These are phyloP conservation scores for Corinectria fuckeliana DNA, from an alignment of 2,329 filamentous ascomycete genomes.

Conservation along the genomic window DNA sequence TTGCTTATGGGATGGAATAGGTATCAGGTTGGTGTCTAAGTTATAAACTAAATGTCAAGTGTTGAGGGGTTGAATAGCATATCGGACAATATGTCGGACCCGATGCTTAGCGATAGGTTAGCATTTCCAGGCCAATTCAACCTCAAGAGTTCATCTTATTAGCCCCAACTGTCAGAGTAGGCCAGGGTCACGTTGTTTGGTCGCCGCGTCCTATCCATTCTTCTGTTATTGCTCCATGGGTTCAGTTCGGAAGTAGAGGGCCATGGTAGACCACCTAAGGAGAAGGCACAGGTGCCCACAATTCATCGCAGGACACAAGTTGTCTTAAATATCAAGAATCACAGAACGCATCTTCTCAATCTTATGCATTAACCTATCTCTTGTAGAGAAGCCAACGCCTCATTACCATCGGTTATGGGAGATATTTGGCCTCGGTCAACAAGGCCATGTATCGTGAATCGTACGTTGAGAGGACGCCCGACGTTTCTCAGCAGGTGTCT, in stretches of 20 bases:
- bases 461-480: background rate
- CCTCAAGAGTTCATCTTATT: background rate
- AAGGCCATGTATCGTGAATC: background rate
- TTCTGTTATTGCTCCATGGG: background rate
- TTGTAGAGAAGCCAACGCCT: background rate
- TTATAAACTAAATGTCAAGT: background rate
- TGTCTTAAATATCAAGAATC: background rate
- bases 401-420: background rate
- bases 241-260: background rate
- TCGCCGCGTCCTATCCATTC: background rate
- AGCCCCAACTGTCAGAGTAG: background rate
- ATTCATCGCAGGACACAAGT: no score
- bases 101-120: background rate
- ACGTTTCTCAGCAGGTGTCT: background rate
- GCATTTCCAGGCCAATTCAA: background rate
- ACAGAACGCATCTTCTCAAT: background rate
- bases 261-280: no score
- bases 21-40: background rate
- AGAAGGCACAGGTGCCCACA: background rate
- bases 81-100: background rate
- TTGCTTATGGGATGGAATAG: background rate
- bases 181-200: background rate
- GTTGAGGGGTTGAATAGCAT: background rate
- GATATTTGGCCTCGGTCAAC: background rate
- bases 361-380: conserved; percentile 2